Percentiles rank a stretch among this genome's conserved stretches.
These are phyloP conservation scores for Dillenia turbinata DNA, from an alignment of 164 flowering plant species.

Conservation along the genomic window DNA sequence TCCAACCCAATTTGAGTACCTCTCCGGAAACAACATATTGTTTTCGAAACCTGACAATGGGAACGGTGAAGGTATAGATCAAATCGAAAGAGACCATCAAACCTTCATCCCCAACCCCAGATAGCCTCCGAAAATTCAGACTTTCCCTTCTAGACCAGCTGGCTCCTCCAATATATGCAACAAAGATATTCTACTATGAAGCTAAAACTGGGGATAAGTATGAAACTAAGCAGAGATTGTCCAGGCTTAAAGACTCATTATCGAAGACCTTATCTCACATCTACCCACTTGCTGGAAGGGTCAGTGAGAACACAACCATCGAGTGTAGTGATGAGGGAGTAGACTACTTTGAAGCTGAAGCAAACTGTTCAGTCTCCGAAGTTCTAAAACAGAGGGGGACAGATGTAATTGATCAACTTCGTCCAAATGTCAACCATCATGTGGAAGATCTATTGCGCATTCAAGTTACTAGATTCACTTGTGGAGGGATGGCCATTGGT, in stretches of 20 bases:
- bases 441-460: slow-evolving; percentile 2
- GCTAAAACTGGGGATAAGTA: too few species aligned
- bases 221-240: too few species aligned
- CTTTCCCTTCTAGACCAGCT: slow-evolving; percentile 25
- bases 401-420: slow-evolving; percentile 9
- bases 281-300: slow-evolving; percentile 35
- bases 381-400: slow-evolving; percentile 21
- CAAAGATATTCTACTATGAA: slow-evolving; percentile 20
- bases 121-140: slow-evolving; percentile 13
- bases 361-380: slow-evolving; percentile 6
- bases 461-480: slow-evolving; percentile 22
- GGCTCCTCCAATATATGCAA: neutral
- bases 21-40: too few species aligned
- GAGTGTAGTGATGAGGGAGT: slow-evolving; percentile 24
- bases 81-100: slow-evolving; percentile 9
- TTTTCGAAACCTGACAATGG: too few species aligned
- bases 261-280: slow-evolving; percentile 18
- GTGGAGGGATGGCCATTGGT: slow-evolving; percentile 30
- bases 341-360: slow-evolving; percentile 10
- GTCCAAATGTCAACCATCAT: slow-evolving; percentile 14
- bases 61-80: slow-evolving; percentile 9
- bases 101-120: slow-evolving; percentile 26
- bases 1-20: too few species aligned
- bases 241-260: neutral
- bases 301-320: slow-evolving; percentile 20